phyloP scores from a whole-genome alignment of 108 stramenopile species.

The Aurantiochytrium sp. region DNA sequence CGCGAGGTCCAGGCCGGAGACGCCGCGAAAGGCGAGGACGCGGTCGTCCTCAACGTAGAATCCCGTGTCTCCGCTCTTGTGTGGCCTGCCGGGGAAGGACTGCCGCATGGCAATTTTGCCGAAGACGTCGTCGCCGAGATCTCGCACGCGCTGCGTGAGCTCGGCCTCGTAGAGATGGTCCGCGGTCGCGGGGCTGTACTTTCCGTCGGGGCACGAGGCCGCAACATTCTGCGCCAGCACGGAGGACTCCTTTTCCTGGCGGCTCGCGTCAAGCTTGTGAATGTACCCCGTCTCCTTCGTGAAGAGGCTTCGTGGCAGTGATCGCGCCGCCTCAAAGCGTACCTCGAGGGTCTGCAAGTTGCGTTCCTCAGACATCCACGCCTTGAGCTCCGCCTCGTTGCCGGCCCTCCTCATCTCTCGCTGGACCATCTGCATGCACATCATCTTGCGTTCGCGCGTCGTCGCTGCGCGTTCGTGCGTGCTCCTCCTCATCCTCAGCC shows the following conservation, averaged over 20 bases:
- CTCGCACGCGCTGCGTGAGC: background rate
- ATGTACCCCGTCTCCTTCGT: background rate
- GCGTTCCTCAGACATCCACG: no score
- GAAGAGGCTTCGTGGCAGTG: no score
- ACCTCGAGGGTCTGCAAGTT: no score
- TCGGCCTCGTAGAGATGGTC: background rate
- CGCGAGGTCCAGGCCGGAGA: background rate
- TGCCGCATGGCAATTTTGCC: background rate
- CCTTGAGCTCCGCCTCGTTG: no score
- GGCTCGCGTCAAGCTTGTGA: background rate
- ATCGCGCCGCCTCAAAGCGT: no score
- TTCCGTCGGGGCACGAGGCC: background rate
- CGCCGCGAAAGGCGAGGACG: slow-evolving; percentile 3
- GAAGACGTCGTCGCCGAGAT: background rate
- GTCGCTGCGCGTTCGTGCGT: no score
- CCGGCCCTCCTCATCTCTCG: no score
- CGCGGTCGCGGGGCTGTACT: background rate
- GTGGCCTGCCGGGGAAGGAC: background rate
- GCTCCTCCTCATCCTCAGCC: no score
- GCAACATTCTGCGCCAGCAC: background rate
- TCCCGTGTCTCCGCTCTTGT: background rate
- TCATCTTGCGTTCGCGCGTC: no score
- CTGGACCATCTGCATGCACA: no score
- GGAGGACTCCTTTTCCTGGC: background rate
- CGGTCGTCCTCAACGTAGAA: background rate